Base-by-base conservation (phyloP, 257 asterid genomes). In the Gentiana macrophylla region DNA sequence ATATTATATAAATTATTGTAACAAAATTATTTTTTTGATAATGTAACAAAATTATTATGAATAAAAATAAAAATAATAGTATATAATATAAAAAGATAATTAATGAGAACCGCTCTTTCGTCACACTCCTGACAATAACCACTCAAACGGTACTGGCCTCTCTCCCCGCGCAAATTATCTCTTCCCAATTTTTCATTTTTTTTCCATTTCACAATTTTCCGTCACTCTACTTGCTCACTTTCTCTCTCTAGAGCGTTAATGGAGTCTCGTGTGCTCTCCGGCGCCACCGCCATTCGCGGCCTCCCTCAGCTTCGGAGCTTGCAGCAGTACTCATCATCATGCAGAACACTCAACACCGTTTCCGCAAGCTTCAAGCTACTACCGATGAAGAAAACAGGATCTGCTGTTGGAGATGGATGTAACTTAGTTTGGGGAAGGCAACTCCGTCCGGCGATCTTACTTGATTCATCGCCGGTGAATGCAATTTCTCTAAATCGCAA, bases 181-280 rank as follows among this genome's bases (percentile, higher is more conserved):
- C 49, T 56, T 46, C 32, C 24, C 15, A 11, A 8, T 0, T 50
- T 52, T 38, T 8, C 44, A 46, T 37, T 35, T 55, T 52, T 46
- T 37, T 37, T 12, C 64, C 4, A 3, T 46, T 8, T 1, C 52
- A 11, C 12, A 35, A 12, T 3, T 52, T 12, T 32, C 58, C 53
- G 15, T 6, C 67, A 13, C 54, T 32, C 57, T 43, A 4, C 41
- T 12, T 2, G 53, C 32, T 43, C 8, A 24, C 54, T 59, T 65
- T 56, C 67, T 54, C 80, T 72, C 79, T 66, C 67, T 59, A 49
- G n/a, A 58, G 32, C 50, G 4, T 49, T 4, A 68, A 89, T 91
- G 98, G 98, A 82, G 94, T 91, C 96, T 63, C 96, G 93, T 67
- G 86, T 92, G 58, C 82, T 92, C 44, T 63, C 64, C 60, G 88